Conservation (phyloP, 495 filamentous ascomycete genomes). For the Aspergillus hancockii region DNA sequence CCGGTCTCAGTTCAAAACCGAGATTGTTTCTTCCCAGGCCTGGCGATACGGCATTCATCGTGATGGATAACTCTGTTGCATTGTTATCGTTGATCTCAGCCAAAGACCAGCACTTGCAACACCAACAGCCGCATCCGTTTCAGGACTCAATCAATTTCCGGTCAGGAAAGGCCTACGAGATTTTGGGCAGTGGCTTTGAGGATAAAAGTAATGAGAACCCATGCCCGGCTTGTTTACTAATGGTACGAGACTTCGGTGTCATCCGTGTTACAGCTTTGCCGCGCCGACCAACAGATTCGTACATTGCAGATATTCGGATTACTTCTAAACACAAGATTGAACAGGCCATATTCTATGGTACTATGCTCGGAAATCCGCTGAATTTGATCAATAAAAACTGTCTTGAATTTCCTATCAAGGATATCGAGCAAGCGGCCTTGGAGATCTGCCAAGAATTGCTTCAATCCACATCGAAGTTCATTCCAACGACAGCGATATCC, state of each 20-base stretch:
- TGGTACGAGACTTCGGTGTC: slow-evolving; percentile 80
- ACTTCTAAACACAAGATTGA: slow-evolving; percentile 87
- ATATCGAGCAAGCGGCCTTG: slow-evolving; percentile 77
- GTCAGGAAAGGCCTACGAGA: slow-evolving; percentile 54
- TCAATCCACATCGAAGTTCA: slow-evolving; percentile 68
- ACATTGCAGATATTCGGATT: slow-evolving; percentile 45
- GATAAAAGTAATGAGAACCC: slow-evolving; percentile 34
- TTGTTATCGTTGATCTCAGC: slow-evolving; percentile 65
- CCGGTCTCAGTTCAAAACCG: slow-evolving; percentile 51
- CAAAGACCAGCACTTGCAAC: slow-evolving; percentile 65
- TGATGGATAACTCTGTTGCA: slow-evolving; percentile 74
- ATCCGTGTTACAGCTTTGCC: slow-evolving; percentile 61
- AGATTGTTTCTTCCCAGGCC: slow-evolving; percentile 77
- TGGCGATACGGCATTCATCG: slow-evolving; percentile 75
- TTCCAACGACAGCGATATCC: slow-evolving; percentile 68
- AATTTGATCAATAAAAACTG: slow-evolving; percentile 68
- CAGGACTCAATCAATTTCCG: slow-evolving; percentile 85
- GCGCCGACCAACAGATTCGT: slow-evolving; percentile 24
- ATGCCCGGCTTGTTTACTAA: slow-evolving; percentile 66
- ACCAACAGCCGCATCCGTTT: slow-evolving; percentile 57
- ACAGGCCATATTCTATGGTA: slow-evolving; percentile 90
- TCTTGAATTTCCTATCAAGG: slow-evolving; percentile 60
- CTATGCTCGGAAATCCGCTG: slow-evolving; percentile 75
- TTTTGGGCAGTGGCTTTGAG: slow-evolving; percentile 50
- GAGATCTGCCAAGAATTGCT: slow-evolving; percentile 82